phyloP scores from a whole-genome alignment of 2,329 filamentous ascomycete genomes.

The Trichoderma harzianum region DNA sequence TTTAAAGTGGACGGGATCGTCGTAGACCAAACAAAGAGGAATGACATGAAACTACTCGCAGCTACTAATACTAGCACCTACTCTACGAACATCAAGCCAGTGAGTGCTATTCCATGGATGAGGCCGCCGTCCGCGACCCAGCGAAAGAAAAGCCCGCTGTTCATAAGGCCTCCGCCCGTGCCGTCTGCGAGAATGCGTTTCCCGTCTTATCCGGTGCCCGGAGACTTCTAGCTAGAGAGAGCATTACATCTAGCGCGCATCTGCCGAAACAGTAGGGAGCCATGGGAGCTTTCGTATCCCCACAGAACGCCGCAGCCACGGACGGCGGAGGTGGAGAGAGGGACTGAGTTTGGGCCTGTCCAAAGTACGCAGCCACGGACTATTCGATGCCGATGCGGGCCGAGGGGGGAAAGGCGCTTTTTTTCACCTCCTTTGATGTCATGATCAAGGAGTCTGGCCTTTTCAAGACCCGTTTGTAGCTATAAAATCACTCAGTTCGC shows the following conservation, averaged over 20 bases:
- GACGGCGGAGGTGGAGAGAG: neutral
- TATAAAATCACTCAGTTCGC: neutral
- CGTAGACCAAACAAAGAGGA: neutral
- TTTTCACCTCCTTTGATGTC: neutral
- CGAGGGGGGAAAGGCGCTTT: neutral
- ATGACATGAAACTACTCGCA: neutral
- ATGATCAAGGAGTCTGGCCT: neutral
- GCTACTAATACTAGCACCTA: neutral
- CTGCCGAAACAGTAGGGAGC: neutral
- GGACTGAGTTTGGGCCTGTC: neutral
- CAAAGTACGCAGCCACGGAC: neutral
- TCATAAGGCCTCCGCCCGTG: neutral
- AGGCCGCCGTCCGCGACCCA: neutral
- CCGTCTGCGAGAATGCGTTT: neutral
- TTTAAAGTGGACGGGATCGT: neutral
- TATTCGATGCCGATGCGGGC: neutral
- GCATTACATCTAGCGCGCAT: neutral
- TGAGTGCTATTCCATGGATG: neutral
- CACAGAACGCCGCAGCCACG: neutral
- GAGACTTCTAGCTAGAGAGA: neutral
- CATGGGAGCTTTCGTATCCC: neutral
- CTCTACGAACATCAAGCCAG: neutral
- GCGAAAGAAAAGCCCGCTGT: neutral
- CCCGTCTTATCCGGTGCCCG: conserved; percentile 5
- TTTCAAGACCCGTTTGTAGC: neutral